A percentile compares a stretch with the other conserved stretches of the same genome.
Evolutionary conservation across 805 yeast species (phyloP).

Genomic region (Teunomyces panamensis): DNA sequence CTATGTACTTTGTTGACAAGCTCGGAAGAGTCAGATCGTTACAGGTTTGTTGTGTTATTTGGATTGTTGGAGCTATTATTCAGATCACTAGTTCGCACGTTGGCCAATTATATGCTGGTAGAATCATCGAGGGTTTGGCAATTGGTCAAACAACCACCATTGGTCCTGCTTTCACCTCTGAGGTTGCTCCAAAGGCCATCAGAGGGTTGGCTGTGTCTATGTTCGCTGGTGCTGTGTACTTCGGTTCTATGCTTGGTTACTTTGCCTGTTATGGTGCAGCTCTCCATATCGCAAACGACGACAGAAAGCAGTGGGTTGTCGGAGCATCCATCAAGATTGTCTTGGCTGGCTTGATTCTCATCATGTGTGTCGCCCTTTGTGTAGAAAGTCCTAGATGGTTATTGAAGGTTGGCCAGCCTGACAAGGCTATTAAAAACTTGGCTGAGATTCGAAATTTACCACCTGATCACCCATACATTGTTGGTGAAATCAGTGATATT

Average conservation of each 20-base stretch:
- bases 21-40: constrained; percentile 22
- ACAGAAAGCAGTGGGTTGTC: constrained; percentile 19
- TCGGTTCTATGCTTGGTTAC: constrained; percentile 20
- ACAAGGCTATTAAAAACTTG: constrained; percentile 17
- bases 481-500: constrained; percentile 22
- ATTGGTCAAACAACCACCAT: constrained; percentile 25
- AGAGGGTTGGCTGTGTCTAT: constrained; percentile 22
- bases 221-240: constrained; percentile 24
- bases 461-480: constrained; percentile 21
- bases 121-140: constrained; percentile 23
- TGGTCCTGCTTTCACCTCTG: constrained; percentile 23
- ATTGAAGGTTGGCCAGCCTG: constrained; percentile 16
- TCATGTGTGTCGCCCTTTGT: constrained; percentile 17
- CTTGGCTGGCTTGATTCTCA: constrained; percentile 18
- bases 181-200: constrained; percentile 21
- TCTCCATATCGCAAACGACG: constrained; percentile 18
- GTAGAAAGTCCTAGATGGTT: constrained; percentile 25
- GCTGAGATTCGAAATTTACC: constrained; percentile 19
- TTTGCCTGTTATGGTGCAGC: constrained; percentile 49
- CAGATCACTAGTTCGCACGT: constrained; percentile 16
- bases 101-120: constrained; percentile 24
- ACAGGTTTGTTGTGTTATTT: constrained; percentile 17
- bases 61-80: constrained; percentile 20
- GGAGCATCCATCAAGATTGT: constrained; percentile 20
- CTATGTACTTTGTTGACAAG: constrained; percentile 22